These are phyloP conservation scores for Populus euphratica DNA, from an alignment of 345 rosid species.

Conservation along the genomic window DNA sequence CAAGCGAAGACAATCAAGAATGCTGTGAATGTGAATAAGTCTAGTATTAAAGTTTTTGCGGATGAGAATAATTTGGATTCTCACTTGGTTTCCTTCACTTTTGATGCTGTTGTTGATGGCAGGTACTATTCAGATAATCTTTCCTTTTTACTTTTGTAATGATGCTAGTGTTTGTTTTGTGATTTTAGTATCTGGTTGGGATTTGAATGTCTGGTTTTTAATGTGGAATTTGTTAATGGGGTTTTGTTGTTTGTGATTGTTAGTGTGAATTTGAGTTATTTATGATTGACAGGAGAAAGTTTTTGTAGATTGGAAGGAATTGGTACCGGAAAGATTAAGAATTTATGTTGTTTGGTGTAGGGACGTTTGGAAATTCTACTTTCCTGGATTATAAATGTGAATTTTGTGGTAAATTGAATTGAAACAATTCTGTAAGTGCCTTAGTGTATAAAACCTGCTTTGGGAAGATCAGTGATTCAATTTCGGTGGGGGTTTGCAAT, in stretches of 20 bases:
- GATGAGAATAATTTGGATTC: slow-evolving; percentile 34
- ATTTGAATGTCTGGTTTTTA: background rate
- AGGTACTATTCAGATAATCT: slow-evolving; percentile 18
- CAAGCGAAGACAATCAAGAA: slow-evolving; percentile 43
- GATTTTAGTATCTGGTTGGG: background rate
- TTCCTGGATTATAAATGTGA: background rate
- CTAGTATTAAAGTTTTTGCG: slow-evolving; percentile 28
- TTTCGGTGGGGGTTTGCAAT: background rate
- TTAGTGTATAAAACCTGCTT: background rate
- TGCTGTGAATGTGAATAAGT: slow-evolving; percentile 41
- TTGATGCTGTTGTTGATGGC: slow-evolving; percentile 50
- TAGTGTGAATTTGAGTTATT: background rate
- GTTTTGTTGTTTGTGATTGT: background rate
- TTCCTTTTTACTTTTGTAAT: background rate
- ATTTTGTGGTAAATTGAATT: background rate
- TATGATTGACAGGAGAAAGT: background rate
- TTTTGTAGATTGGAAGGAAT: background rate
- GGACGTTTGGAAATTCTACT: background rate
- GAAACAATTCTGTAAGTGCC: background rate
- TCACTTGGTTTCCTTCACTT: slow-evolving; percentile 44
- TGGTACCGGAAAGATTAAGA: background rate
- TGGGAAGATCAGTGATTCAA: background rate
- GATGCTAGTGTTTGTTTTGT: background rate
- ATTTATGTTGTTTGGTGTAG: background rate
- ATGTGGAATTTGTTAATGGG: background rate